Percentiles rank a stretch among this genome's conserved stretches.
phyloP scores from a whole-genome alignment of 192 early-diverging fungal genomes.

The Coemansia guatemalensis region DNA sequence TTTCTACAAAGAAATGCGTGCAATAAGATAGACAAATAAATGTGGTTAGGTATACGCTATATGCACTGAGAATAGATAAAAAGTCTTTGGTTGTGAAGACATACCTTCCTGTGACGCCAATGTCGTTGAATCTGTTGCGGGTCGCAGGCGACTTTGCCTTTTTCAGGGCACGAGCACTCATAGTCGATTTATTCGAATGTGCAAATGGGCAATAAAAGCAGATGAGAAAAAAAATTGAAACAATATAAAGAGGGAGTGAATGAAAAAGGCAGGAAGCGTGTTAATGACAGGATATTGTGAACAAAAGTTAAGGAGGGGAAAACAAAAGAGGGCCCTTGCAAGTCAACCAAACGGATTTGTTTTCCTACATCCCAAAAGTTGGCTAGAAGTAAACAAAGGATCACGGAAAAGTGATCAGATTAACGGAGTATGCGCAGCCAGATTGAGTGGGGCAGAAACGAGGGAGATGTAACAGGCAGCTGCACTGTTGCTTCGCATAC shows the following conservation, averaged over 20 bases:
- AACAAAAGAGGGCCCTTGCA: slow-evolving; percentile 3
- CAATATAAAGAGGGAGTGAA: too few species aligned
- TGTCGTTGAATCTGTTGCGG: slow-evolving; percentile 37
- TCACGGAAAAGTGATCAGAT: too few species aligned
- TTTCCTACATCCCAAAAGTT: too few species aligned
- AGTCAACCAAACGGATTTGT: background rate
- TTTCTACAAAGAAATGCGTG: slow-evolving; percentile 20
- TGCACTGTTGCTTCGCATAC: too few species aligned
- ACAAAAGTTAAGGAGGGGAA: slow-evolving; percentile 7
- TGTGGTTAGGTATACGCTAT: too few species aligned
- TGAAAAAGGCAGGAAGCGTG: too few species aligned
- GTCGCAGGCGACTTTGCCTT: slow-evolving; percentile 38
- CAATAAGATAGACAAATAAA: too few species aligned
- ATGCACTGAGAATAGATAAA: too few species aligned
- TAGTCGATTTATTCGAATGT: slow-evolving; percentile 8
- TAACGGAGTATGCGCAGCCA: too few species aligned
- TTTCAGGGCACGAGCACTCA: slow-evolving; percentile 33
- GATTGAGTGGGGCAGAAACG: too few species aligned
- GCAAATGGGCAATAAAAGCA: background rate
- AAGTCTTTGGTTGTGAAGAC: background rate
- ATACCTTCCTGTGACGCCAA: slow-evolving; percentile 38
- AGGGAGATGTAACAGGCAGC: too few species aligned
- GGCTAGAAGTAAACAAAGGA: too few species aligned
- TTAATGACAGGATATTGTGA: slow-evolving; percentile 8
- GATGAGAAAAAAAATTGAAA: slow-evolving; percentile 4